These are phyloP conservation scores for Globisporangium irregulare DNA, from an alignment of 352 stramenopile species.

Conservation along the genomic window DNA sequence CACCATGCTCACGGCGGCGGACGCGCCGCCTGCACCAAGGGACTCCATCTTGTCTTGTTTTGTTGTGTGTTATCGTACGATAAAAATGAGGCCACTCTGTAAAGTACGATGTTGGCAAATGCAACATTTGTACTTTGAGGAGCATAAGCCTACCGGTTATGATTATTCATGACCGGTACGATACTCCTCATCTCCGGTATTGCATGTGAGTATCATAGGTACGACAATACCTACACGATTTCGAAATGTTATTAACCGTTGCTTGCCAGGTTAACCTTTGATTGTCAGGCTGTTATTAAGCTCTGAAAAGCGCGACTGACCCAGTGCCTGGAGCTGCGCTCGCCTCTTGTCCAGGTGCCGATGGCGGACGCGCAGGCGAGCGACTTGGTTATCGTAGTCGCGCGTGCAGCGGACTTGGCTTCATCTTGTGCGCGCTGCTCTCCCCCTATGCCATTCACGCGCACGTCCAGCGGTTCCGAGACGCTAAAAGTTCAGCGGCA, in stretches of 20 bases:
- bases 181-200: no score
- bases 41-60: conserved; percentile 11
- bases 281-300: no score
- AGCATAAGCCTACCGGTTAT: no score
- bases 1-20: conserved; percentile 24
- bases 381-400: conserved; percentile 34
- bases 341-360: conserved; percentile 41
- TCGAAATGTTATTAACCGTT: no score
- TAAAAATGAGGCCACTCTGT: not conserved
- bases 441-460: conserved; percentile 20
- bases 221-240: no score
- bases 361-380: conserved; percentile 50
- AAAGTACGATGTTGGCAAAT: not conserved
- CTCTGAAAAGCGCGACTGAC: no score
- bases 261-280: no score
- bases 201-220: no score
- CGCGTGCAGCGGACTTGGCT: conserved; percentile 43
- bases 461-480: conserved; percentile 21
- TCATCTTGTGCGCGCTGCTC: conserved; percentile 40
- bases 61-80: not conserved
- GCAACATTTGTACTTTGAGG: no score
- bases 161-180: no score
- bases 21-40: not conserved
- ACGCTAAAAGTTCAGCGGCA: not conserved
- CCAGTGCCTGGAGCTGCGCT: conserved; percentile 20